Evolutionary conservation across 768 basidiomycete genomes (phyloP), one percentile per base, ranked within the genome.

Genomic region (Pulveroboletus sp.): DNA sequence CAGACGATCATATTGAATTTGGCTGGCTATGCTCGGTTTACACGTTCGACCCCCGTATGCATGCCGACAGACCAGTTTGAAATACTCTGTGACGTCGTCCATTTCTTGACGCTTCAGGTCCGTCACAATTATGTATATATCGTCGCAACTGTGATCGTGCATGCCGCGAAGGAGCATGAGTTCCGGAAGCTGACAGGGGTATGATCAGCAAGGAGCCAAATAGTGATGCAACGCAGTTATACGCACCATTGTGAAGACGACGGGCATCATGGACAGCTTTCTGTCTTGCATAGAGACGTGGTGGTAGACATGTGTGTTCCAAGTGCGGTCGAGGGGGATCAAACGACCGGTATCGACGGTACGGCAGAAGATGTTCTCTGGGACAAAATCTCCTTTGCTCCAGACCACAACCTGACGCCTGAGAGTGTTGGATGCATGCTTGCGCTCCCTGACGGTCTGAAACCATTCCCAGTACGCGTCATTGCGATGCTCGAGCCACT

Each of bases 391-490:
- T 31, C 86, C 86, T 69, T 87, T 88, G 52, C 68, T 76, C 75
- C 75, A 76, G 43, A 68, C 66, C 14, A 76, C 56, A n/a, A 72
- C 63, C 42, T 76, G 75, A 55, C 82, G 79, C 52, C 77, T 77
- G 39, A 73, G 70, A 27, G 75, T 72, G 24, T 73, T 69, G 20
- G 74, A 77, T 27, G 75, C 75, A 53, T 85, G 80, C 57, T 77
- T 82, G 45, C 84, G 76, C 59, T 86, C 84, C 43, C 86, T 75
- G 11, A 86, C 77, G 48, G 78, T 80, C 53, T 74, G 75, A 57
- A 89, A 89, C 87, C 87, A 89, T 45, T 87, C 84, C 65, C 80
- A 79, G 63, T 88, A 88, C 39, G 81, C 77, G 70, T 87, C 84
- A 53, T 85, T 81, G 59, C 80, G 79, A 61, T 87, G 84, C 62